Percentiles rank a stretch among this genome's conserved stretches.
These are phyloP conservation scores for Yamadazyma takamatsuzukensis DNA, from an alignment of 805 yeast species.

Conservation along the genomic window DNA sequence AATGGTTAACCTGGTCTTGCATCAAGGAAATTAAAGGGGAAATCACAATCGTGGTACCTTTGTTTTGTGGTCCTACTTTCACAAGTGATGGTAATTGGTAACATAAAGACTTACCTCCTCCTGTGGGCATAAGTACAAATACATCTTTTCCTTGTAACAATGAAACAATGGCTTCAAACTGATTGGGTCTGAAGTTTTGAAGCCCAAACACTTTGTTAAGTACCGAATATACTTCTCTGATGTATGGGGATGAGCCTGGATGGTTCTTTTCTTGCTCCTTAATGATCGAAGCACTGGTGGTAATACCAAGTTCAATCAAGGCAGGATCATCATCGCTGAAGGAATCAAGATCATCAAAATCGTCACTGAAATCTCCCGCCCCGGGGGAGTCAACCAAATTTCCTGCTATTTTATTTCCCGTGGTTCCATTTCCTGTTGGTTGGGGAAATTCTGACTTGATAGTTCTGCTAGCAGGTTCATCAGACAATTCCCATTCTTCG, in stretches of 20 bases:
- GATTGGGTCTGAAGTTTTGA: conserved; percentile 71
- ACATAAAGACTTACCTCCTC: conserved; percentile 96
- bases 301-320: conserved; percentile 16
- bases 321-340: conserved; percentile 19
- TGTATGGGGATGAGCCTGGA: conserved; percentile 51
- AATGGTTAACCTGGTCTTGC: conserved; percentile 94
- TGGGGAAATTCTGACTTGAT: conserved; percentile 2
- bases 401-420: no score
- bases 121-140: conserved; percentile 96
- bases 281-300: conserved; percentile 11
- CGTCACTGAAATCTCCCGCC: no score
- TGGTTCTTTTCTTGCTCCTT: conserved; percentile 16
- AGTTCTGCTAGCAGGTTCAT: background rate
- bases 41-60: conserved; percentile 85
- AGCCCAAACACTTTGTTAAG: conserved; percentile 62
- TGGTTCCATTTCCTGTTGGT: background rate
- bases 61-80: conserved; percentile 70
- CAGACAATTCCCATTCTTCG: conserved; percentile 22
- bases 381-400: background rate
- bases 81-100: conserved; percentile 93
- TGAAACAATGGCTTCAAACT: conserved; percentile 80
- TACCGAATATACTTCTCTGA: conserved; percentile 60
- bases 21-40: conserved; percentile 93
- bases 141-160: conserved; percentile 77
- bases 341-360: conserved; percentile 4